Conservation (phyloP, 352 stramenopile species). For the Phytophthora pseudosyringae region DNA sequence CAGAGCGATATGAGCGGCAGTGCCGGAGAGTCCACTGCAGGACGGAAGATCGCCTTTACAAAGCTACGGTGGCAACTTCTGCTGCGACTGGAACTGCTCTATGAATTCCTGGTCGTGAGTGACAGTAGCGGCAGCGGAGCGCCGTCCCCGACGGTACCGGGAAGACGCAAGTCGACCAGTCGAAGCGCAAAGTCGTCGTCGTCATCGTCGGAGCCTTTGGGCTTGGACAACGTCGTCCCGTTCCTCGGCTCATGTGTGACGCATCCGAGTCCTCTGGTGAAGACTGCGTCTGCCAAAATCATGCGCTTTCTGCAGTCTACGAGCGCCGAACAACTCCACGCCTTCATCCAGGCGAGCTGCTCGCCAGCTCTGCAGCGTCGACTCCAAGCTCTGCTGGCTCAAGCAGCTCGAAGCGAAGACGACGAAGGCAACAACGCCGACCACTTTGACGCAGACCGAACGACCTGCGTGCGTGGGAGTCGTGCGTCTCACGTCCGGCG, state of each 20-base stretch:
- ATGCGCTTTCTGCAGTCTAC: constrained; percentile 50
- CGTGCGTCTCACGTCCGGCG: constrained; percentile 76
- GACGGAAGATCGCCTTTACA: constrained; percentile 55
- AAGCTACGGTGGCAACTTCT: constrained; percentile 72
- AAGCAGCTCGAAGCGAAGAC: constrained; percentile 37
- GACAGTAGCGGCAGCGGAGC: constrained; percentile 20
- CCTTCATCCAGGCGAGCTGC: constrained; percentile 63
- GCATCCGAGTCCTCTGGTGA: constrained; percentile 61
- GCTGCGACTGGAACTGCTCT: constrained; percentile 66
- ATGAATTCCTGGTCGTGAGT: constrained; percentile 49
- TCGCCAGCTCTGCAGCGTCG: constrained; percentile 64
- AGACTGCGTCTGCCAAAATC: constrained; percentile 47
- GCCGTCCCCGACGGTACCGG: constrained; percentile 25
- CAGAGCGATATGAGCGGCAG: constrained; percentile 49
- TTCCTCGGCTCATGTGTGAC: constrained; percentile 73
- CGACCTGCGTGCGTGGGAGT: constrained; percentile 71
- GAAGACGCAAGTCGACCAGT: constrained; percentile 18
- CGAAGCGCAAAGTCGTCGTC: constrained; percentile 20
- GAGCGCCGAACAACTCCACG: constrained; percentile 40
- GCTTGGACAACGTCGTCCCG: constrained; percentile 72
- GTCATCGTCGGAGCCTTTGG: constrained; percentile 44
- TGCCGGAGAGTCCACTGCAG: constrained; percentile 34
- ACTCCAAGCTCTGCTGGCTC: constrained; percentile 53
- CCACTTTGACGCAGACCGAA: constrained; percentile 58
- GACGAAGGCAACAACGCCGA: constrained; percentile 54